phyloP scores from a whole-genome alignment of 345 rosid genomes.

The Corchorus capsularis region DNA sequence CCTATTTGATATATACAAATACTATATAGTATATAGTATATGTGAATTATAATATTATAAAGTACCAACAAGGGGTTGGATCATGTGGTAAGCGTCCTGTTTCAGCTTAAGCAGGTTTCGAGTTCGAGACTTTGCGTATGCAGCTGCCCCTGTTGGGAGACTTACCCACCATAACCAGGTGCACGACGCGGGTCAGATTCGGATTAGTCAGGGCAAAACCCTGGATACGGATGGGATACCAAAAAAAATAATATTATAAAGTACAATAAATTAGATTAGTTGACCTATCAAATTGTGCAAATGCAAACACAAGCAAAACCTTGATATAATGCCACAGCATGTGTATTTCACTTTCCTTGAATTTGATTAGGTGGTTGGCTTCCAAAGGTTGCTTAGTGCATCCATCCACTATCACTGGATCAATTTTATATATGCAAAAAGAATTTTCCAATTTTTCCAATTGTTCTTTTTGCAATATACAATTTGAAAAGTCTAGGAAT shows the following conservation, averaged over 20 bases:
- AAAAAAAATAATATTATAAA: neutral
- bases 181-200: no score
- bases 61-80: no score
- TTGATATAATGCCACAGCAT: conserved; percentile 9
- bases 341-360: conserved; percentile 22
- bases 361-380: conserved; percentile 4
- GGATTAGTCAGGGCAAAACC: no score
- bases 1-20: neutral
- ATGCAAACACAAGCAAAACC: conserved; percentile 16
- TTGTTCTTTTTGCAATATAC: no score
- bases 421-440: neutral
- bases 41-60: neutral
- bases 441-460: neutral
- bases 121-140: no score
- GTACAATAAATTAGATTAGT: neutral
- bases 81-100: no score
- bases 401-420: conserved; percentile 10
- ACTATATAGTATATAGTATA: neutral
- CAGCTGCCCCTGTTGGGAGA: no score
- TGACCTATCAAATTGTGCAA: conserved; percentile 10
- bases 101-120: no score
- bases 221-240: no score
- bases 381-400: conserved; percentile 1
- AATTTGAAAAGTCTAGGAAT: neutral
- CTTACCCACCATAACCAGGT: no score